A percentile compares a stretch with the other conserved stretches of the same genome.
Evolutionary conservation across 31 red algal genomes (phyloP).

Genomic region (Bonnemaisonia californica): DNA sequence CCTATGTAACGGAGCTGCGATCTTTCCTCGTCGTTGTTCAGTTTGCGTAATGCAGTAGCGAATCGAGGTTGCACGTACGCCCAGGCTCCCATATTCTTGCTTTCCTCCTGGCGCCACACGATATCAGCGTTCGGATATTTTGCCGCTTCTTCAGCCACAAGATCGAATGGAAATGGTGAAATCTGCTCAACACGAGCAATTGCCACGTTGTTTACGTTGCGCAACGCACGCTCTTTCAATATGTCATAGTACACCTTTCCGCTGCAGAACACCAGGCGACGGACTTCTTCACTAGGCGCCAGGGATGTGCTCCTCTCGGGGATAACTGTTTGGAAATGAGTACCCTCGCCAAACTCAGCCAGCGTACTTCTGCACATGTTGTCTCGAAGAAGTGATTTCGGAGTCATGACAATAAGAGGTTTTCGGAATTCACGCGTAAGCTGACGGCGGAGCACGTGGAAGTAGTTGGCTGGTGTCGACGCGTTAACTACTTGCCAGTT

Average conservation of each 20-base stretch:
- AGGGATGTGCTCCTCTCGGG: slow-evolving; percentile 59
- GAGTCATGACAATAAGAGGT: slow-evolving; percentile 95
- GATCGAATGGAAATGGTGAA: slow-evolving; percentile 92
- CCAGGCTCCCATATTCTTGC: slow-evolving; percentile 99
- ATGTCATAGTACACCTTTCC: slow-evolving; percentile 99
- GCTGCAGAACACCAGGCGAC: slow-evolving; percentile 87
- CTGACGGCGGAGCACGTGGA: slow-evolving; percentile 96
- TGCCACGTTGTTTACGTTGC: slow-evolving; percentile 80
- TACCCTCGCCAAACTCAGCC: slow-evolving; percentile 74
- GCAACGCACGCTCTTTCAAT: slow-evolving; percentile 71
- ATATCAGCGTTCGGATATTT: slow-evolving; percentile 93
- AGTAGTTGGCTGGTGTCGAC: slow-evolving; percentile 97
- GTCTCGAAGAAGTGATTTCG: slow-evolving; percentile 91
- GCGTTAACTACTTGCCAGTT: slow-evolving; percentile 97
- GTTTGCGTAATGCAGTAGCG: slow-evolving; percentile 72
- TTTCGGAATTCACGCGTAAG: slow-evolving; percentile 97
- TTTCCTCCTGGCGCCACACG: slow-evolving; percentile 97
- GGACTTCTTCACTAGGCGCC: slow-evolving; percentile 59
- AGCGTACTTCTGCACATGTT: slow-evolving; percentile 66
- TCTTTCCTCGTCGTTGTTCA: slow-evolving; percentile 40
- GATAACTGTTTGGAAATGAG: slow-evolving; percentile 77
- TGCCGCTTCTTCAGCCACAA: slow-evolving; percentile 68
- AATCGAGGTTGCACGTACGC: slow-evolving; percentile 95
- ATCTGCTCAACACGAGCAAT: slow-evolving; percentile 97
- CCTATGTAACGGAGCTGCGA: slow-evolving; percentile 79